Percentiles rank a stretch among this genome's conserved stretches.
These are phyloP conservation scores for Populus tremula DNA, from an alignment of 345 rosid genomes.

Conservation along the genomic window DNA sequence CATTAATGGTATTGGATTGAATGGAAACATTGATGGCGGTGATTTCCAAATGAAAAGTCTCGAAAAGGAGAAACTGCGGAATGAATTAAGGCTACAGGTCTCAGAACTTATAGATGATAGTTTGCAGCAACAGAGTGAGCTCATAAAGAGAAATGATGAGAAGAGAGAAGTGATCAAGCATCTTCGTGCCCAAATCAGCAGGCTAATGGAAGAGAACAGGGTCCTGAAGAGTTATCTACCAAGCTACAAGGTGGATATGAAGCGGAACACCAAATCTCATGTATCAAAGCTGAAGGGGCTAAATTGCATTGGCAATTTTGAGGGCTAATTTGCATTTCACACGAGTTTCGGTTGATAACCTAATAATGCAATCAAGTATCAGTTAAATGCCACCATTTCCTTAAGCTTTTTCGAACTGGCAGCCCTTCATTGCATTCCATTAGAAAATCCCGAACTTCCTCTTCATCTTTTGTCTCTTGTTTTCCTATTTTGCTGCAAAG, in stretches of 20 bases:
- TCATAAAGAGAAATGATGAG: slow-evolving; percentile 33
- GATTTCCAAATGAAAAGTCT: neutral
- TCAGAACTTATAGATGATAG: slow-evolving; percentile 22
- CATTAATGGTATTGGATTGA: neutral
- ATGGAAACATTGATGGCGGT: neutral
- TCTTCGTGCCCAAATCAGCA: slow-evolving; percentile 19
- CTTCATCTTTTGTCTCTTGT: neutral
- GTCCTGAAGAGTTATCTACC: slow-evolving; percentile 3
- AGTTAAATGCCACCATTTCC: neutral
- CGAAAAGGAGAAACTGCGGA: slow-evolving; percentile 19
- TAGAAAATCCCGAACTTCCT: neutral
- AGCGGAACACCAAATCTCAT: neutral
- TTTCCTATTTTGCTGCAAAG: neutral
- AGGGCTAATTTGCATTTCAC: neutral
- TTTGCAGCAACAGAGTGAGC: slow-evolving; percentile 24
- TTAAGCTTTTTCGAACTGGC: neutral
- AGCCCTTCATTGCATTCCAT: neutral
- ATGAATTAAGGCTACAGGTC: slow-evolving; percentile 11
- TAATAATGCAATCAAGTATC: neutral
- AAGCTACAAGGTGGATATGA: slow-evolving; percentile 2
- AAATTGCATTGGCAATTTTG: slow-evolving; percentile 14
- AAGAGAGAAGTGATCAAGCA: slow-evolving; percentile 33
- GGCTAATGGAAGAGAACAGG: slow-evolving; percentile 17
- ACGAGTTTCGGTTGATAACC: neutral
- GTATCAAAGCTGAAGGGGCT: slow-evolving; percentile 14